phyloP scores from a whole-genome alignment of 768 basidiomycete genomes.

The Leucosporidium scottii region DNA sequence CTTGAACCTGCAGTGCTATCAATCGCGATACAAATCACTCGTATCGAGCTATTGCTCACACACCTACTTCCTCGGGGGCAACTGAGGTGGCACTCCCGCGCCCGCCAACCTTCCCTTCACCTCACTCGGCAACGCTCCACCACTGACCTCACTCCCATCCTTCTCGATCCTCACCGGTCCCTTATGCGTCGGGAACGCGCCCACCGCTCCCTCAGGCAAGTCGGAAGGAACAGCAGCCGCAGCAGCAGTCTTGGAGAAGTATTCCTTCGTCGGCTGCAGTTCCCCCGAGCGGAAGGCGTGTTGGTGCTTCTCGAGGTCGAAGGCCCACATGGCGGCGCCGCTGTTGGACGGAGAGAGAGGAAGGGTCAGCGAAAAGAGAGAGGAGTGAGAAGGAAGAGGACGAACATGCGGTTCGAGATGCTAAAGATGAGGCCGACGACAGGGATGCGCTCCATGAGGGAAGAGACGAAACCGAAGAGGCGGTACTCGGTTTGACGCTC shows the following conservation, averaged over 20 bases:
- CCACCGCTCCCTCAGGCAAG: constrained; percentile 30
- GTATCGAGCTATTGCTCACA: too few species aligned
- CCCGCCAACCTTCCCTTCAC: too few species aligned
- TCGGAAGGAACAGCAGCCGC: constrained; percentile 15
- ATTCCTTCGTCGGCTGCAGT: constrained; percentile 25
- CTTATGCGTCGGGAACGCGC: constrained; percentile 32
- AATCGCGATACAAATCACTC: too few species aligned
- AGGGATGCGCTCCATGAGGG: constrained; percentile 44
- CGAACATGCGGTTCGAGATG: constrained; percentile 45
- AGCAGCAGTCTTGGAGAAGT: constrained; percentile 30
- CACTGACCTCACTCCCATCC: constrained; percentile 12
- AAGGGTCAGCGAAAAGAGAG: background rate
- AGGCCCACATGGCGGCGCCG: constrained; percentile 35
- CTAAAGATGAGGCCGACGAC: constrained; percentile 44
- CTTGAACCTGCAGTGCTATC: too few species aligned
- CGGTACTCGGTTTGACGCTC: constrained; percentile 35
- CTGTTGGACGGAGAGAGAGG: background rate
- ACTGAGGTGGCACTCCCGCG: too few species aligned
- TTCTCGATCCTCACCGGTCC: constrained; percentile 20
- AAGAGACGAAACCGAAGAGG: constrained; percentile 45
- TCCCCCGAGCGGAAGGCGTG: constrained; percentile 27
- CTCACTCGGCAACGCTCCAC: too few species aligned
- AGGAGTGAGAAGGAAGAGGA: constrained; percentile 24
- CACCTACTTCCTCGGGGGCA: too few species aligned
- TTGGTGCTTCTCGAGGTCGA: constrained; percentile 37